Base-by-base conservation (phyloP, 1,284 basidiomycete genomes). In the Tilletia indica region DNA sequence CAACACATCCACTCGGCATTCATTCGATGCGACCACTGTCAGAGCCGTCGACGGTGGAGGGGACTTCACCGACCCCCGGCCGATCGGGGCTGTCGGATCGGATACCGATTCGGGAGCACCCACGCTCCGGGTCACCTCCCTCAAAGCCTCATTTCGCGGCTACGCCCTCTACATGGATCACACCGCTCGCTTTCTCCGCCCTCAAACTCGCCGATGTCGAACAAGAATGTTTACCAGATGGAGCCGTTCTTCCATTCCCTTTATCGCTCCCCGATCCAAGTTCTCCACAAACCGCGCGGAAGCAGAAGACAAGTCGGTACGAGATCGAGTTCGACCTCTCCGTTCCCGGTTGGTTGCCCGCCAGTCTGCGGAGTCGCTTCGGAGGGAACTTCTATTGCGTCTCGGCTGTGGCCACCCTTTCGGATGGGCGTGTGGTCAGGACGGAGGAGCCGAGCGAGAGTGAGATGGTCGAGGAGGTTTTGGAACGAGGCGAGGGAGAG, bases 301-400 rank as follows among this genome's bases (percentile, higher is more conserved):
- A 3, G 21, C 19, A 61, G 31, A 45, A n/a, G 21, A 70, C 9
- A 61, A 77, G 69, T 73, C 73, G 42, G 64, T 81, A 80, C 68
- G 82, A 84, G 70, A 77, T 78, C 51, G 77, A 79, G 34, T 84
- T 83, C 61, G 81, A 83, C 64, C 72, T 84, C 21, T 78, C 77
- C 36, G 69, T 80, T 12, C 82, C 82, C 1, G 82, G 82, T 16
- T 84, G 82, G 82, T 70, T 84, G 11, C 82, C 82, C 3, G 80
- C 77, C n/a, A 80, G 77, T 12, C 71, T 81, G 25, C 72, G 72
- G n/a, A 76, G 82, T 12, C 77, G 81, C 11, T 80, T 79, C 19
- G 78, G 80, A 8, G 79, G 78, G 19, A 83, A 79, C 12, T 84
- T 84, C 68, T 84, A 83, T 71, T 79, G 76, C 67, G 69, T 84